Conservation (phyloP, 176 grass and related monocot species). For the Oryza meyeriana region DNA sequence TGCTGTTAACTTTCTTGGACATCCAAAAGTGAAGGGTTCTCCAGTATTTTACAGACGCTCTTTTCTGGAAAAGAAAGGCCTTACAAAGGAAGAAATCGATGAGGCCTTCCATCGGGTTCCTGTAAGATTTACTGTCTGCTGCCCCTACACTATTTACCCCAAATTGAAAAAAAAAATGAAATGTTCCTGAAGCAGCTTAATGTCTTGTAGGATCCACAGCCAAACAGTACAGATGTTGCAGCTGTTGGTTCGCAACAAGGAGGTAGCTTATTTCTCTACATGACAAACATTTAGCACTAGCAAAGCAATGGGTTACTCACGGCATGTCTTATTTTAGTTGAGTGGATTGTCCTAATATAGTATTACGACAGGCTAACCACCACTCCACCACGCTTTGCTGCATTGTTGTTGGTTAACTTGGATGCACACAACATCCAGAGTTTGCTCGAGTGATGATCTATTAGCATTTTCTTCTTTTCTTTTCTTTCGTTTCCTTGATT, state of each 20-base stretch:
- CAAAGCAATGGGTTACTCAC: not conserved
- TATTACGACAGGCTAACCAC: not conserved
- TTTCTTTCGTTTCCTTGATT: not conserved
- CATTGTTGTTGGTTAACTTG: not conserved
- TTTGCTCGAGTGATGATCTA: not conserved
- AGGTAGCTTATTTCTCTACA: slow-evolving; percentile 42
- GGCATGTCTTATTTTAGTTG: not conserved
- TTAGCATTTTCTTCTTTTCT: not conserved
- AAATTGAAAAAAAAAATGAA: not conserved
- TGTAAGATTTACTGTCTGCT: slow-evolving; percentile 38
- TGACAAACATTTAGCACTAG: not conserved
- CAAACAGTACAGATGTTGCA: slow-evolving; percentile 42
- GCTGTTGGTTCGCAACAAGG: slow-evolving; percentile 41
- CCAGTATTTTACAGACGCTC: slow-evolving; percentile 65
- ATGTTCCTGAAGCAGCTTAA: slow-evolving; percentile 23
- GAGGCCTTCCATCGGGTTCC: slow-evolving; percentile 85
- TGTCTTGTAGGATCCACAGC: slow-evolving; percentile 57
- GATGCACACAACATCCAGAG: not conserved
- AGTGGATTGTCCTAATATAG: not conserved
- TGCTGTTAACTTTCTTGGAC: slow-evolving; percentile 83
- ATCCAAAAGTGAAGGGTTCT: slow-evolving; percentile 80
- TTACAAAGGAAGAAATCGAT: slow-evolving; percentile 79
- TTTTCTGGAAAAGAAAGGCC: slow-evolving; percentile 86
- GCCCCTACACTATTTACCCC: not conserved
- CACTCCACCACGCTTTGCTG: not conserved